Conservation (phyloP, 2,329 filamentous ascomycete species). For the Diaporthe sp. region DNA sequence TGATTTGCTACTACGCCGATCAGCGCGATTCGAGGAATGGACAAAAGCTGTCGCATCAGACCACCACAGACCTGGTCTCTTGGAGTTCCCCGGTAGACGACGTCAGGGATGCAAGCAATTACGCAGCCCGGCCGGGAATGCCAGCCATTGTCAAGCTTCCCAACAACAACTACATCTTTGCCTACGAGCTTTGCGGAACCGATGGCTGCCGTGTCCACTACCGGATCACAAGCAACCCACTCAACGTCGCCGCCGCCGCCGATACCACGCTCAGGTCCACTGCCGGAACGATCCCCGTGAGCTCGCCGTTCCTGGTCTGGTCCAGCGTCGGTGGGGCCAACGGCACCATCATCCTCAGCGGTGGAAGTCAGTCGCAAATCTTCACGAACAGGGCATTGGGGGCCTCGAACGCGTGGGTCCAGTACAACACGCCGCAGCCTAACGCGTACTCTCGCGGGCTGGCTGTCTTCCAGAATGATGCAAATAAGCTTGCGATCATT, state of each 20-base stretch:
- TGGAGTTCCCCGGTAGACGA: slow-evolving; percentile 72
- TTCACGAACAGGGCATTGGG: slow-evolving; percentile 55
- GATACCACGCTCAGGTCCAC: slow-evolving; percentile 45
- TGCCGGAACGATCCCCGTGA: slow-evolving; percentile 46
- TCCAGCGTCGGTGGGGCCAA: slow-evolving; percentile 53
- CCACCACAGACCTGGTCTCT: slow-evolving; percentile 64
- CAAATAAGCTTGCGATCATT: slow-evolving; percentile 53
- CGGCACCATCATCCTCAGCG: slow-evolving; percentile 56
- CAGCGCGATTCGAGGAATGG: slow-evolving; percentile 74
- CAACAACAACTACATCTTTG: slow-evolving; percentile 69
- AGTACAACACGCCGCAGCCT: slow-evolving; percentile 47
- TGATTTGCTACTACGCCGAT: slow-evolving; percentile 78
- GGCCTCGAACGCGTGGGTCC: slow-evolving; percentile 49
- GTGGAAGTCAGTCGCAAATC: slow-evolving; percentile 49
- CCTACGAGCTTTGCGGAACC: slow-evolving; percentile 62
- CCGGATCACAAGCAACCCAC: slow-evolving; percentile 52
- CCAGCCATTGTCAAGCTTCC: slow-evolving; percentile 68
- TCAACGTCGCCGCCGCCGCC: slow-evolving; percentile 49
- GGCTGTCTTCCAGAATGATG: slow-evolving; percentile 48
- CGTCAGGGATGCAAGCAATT: slow-evolving; percentile 65
- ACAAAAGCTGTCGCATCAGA: slow-evolving; percentile 77
- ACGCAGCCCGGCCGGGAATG: slow-evolving; percentile 76
- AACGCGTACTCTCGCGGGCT: slow-evolving; percentile 51
- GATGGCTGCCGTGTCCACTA: slow-evolving; percentile 55
- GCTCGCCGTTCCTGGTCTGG: slow-evolving; percentile 57